These are phyloP conservation scores for Balakata baccata DNA, from an alignment of 345 rosid species.

Conservation along the genomic window DNA sequence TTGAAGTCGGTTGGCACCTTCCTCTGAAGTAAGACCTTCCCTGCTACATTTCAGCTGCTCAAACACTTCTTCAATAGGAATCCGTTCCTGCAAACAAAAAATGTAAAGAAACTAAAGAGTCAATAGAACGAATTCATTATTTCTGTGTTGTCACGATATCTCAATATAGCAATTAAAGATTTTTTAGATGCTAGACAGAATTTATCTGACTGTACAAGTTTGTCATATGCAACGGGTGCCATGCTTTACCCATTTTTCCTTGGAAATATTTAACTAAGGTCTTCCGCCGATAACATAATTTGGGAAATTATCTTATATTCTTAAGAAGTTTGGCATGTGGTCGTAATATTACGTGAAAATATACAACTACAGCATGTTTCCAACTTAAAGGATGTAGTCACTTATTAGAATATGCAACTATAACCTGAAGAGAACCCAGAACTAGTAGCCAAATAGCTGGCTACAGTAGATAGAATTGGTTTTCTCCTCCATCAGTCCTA, in stretches of 20 bases:
- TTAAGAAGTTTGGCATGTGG: no score
- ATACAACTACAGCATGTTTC: not conserved
- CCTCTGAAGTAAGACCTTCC: slow-evolving; percentile 50
- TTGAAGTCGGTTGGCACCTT: slow-evolving; percentile 65
- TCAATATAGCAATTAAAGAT: no score
- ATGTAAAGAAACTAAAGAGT: not conserved
- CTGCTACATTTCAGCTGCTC: slow-evolving; percentile 35
- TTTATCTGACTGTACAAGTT: not conserved
- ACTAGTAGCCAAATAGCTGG: no score
- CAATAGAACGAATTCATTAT: not conserved
- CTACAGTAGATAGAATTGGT: not conserved
- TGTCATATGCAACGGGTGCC: no score
- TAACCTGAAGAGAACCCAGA: not conserved
- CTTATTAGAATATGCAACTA: not conserved
- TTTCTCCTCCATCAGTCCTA: not conserved
- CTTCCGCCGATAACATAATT: no score
- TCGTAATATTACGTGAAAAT: not conserved
- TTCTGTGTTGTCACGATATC: no score
- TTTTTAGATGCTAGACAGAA: not conserved
- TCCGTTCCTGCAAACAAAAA: slow-evolving; percentile 43
- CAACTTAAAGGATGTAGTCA: not conserved
- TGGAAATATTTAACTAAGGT: no score
- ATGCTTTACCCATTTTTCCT: no score
- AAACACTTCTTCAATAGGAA: slow-evolving; percentile 81
- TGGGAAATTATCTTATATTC: no score